Base-by-base conservation (phyloP, 202 grass and related monocot genomes). In the Cymbopogon flexuosus region DNA sequence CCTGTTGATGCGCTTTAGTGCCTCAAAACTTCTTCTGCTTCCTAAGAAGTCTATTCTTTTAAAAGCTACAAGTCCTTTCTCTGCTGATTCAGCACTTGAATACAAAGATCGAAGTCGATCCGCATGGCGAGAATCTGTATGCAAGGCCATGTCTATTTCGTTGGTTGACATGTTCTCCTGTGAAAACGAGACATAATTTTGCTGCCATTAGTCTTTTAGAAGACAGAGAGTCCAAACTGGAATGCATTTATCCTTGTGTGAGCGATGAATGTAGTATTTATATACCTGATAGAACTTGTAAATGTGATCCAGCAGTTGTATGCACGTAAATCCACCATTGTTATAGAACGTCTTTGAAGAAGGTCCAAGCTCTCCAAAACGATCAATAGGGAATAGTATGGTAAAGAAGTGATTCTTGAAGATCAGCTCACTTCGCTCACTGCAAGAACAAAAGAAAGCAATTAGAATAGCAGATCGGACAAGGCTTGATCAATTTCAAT, bases 401-500 rank as follows among this genome's bases (percentile, higher is more conserved):
- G 96, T 95, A 71, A 99, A 86, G 52, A 99, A 99, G 74, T 93
- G 96, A 56, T 91, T 91, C 83, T 90, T 99, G 52, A 95, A 95
- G 64, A 95, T 84, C n/a, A 95, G 51, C 31, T 99, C 90, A 34
- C 88, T 95, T 79, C 24, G 89, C 77, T 99, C 96, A 72, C 96
- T 95, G 87, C 75, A 81, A 85, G 61, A 36, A 82, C 8, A 52
- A 72, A 35, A 39, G 18, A n/a, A n/a, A 31, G 14, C 15, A 63
- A 70, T 82, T 43, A 83, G 45, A 72, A 68, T 21, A 31, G 24
- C 21, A 40, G 18, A 71, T 81, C 0, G 2, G 47, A 85, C 18
- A 47, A 41, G 30, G 45, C 54, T 45, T 69, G 49, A 61, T 45
- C 56, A 51, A 62, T 51, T 54, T 74, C 56, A 51, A 30, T 43